These are phyloP conservation scores for Coemansia biformis DNA, from an alignment of 192 early-diverging fungal genomes.

Conservation along the genomic window DNA sequence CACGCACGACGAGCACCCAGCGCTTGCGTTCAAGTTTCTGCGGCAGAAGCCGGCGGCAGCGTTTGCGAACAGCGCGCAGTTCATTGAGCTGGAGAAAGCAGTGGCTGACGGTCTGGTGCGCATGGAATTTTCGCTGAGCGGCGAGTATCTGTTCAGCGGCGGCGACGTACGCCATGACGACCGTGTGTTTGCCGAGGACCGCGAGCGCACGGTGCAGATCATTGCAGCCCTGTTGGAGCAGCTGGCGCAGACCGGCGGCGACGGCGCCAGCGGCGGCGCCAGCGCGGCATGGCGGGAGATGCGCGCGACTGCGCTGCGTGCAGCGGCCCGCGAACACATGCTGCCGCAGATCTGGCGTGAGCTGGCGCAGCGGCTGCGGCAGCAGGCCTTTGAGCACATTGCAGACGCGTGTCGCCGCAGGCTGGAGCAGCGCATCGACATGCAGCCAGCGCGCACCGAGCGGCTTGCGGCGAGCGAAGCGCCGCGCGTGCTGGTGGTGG, in stretches of 20 bases:
- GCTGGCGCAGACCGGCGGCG: background rate
- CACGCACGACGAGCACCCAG: conserved; percentile 65
- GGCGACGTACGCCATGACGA: conserved; percentile 14
- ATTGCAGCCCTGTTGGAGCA: conserved; percentile 17
- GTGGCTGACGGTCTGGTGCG: conserved; percentile 67
- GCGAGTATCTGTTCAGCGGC: conserved; percentile 22
- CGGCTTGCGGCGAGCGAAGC: conserved; percentile 1
- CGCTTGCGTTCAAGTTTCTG: conserved; percentile 82
- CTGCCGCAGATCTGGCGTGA: conserved; percentile 70
- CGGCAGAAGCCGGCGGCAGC: conserved; percentile 64
- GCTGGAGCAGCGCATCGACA: conserved; percentile 56
- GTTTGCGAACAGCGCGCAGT: conserved; percentile 65
- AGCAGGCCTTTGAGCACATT: conserved; percentile 67
- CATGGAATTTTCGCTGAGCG: conserved; percentile 29
- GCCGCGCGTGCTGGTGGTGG: conserved; percentile 42
- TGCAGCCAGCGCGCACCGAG: conserved; percentile 19
- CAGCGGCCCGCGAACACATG: conserved; percentile 60
- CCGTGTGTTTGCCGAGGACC: conserved; percentile 21
- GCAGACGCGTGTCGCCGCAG: conserved; percentile 57
- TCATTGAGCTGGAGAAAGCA: conserved; percentile 68
- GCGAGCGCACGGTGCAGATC: conserved; percentile 16
- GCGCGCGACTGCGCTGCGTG: conserved; percentile 59
- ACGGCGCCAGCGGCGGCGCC: conserved; percentile 1
- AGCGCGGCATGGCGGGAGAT: conserved; percentile 72
- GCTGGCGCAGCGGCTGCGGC: conserved; percentile 65